phyloP scores from a whole-genome alignment of 176 grass and related monocot species.

The Triticum aestivum region DNA sequence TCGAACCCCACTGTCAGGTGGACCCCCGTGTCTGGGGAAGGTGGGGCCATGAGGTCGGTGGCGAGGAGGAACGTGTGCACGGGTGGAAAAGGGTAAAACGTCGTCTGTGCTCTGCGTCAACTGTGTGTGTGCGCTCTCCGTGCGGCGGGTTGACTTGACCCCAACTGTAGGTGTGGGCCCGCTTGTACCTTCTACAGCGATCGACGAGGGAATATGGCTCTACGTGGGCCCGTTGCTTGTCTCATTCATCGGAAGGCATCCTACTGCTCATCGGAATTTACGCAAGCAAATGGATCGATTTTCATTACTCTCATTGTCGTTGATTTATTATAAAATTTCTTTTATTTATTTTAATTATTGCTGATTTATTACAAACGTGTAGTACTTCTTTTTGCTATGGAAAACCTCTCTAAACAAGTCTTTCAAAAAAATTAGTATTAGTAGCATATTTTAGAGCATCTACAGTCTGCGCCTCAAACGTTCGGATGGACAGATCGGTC shows the following conservation, averaged over 20 bases:
- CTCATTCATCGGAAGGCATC: not conserved
- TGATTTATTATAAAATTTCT: too few species aligned
- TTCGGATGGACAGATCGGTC: too few species aligned
- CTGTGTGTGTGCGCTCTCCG: not conserved
- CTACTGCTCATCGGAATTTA: too few species aligned
- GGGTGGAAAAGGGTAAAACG: not conserved
- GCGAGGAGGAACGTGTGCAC: not conserved
- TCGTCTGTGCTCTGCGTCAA: not conserved
- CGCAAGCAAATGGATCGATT: too few species aligned
- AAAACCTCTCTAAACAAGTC: too few species aligned
- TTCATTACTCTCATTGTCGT: too few species aligned
- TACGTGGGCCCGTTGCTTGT: not conserved
- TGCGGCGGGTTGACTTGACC: not conserved
- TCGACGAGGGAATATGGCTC: not conserved
- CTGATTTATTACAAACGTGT: too few species aligned
- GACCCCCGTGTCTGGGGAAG: not conserved
- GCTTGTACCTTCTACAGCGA: not conserved
- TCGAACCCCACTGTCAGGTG: not conserved
- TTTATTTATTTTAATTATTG: too few species aligned
- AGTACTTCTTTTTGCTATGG: too few species aligned
- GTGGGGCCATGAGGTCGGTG: not conserved
- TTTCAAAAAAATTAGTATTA: too few species aligned
- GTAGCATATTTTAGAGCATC: too few species aligned
- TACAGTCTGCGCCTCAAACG: too few species aligned
- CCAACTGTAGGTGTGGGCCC: not conserved